A percentile compares a stretch with the other conserved stretches of the same genome.
Conservation (phyloP, 2,329 filamentous ascomycete genomes). For the Aspergillus udagawae region DNA sequence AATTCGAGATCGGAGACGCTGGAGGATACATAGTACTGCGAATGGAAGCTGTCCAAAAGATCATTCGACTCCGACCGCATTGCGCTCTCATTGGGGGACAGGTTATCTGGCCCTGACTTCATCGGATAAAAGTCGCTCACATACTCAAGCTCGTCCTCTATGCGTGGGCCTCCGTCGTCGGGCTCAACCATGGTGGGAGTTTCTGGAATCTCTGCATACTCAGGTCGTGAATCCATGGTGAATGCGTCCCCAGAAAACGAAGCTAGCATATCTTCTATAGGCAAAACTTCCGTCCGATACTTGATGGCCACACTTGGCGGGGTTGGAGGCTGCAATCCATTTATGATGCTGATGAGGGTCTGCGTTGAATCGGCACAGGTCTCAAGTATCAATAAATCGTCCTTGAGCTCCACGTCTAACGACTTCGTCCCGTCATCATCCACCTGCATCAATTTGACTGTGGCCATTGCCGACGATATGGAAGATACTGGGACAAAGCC, state of each 20-base stretch:
- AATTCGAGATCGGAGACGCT: conserved; percentile 65
- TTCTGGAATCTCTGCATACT: conserved; percentile 24
- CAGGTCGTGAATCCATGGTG: conserved; percentile 31
- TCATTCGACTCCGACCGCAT: conserved; percentile 36
- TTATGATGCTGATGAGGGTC: conserved; percentile 75
- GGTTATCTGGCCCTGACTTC: conserved; percentile 32
- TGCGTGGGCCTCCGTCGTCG: conserved; percentile 36
- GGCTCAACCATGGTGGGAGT: conserved; percentile 45
- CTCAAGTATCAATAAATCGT: conserved; percentile 84
- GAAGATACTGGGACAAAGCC: conserved; percentile 86
- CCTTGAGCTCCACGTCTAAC: conserved; percentile 75
- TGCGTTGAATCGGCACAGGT: conserved; percentile 97
- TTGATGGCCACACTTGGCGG: conserved; percentile 78
- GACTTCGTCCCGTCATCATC: conserved; percentile 59
- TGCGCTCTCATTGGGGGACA: conserved; percentile 18
- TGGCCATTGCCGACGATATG: conserved; percentile 73
- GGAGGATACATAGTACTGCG: conserved; percentile 51
- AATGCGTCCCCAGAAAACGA: conserved; percentile 89
- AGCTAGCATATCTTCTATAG: conserved; percentile 80
- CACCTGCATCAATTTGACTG: conserved; percentile 57
- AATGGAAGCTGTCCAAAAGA: conserved; percentile 50
- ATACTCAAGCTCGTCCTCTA: conserved; percentile 45
- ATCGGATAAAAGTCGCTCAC: conserved; percentile 55
- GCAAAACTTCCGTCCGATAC: conserved; percentile 82
- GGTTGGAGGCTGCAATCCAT: conserved; percentile 75